Percentiles rank a stretch among this genome's conserved stretches.
These are phyloP conservation scores for Sisymbrium irio DNA, from an alignment of 345 rosid species.

Conservation along the genomic window DNA sequence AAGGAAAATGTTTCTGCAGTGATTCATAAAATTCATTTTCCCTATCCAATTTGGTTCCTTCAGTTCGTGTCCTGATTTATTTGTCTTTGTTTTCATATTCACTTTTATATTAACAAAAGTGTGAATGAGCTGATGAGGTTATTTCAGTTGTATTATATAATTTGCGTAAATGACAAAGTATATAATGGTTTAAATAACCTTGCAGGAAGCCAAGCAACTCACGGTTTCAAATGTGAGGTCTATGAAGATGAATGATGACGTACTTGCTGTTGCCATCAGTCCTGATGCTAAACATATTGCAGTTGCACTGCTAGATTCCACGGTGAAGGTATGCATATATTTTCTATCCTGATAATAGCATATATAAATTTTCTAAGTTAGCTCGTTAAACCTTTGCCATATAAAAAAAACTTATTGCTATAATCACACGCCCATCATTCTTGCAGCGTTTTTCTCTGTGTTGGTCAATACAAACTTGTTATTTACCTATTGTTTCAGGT, in stretches of 20 bases:
- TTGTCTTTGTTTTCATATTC: background rate
- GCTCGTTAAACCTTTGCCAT: background rate
- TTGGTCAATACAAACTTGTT: background rate
- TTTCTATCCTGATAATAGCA: background rate
- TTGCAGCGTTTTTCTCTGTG: background rate
- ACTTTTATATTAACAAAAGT: background rate
- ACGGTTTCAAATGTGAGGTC: conserved; percentile 63
- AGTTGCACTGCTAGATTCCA: conserved; percentile 86
- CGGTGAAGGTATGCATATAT: conserved; percentile 69
- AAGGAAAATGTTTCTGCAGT: background rate
- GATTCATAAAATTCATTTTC: background rate
- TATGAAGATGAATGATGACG: conserved; percentile 95
- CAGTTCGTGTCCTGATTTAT: background rate
- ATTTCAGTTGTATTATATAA: background rate
- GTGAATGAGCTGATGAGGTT: background rate
- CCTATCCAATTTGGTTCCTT: background rate
- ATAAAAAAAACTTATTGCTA: background rate
- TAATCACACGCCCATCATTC: background rate
- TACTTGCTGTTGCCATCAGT: conserved; percentile 76
- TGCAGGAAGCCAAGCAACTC: conserved; percentile 68
- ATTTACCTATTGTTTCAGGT: conserved; percentile 50
- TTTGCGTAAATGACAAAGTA: background rate
- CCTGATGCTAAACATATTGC: conserved; percentile 92
- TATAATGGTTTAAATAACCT: background rate
- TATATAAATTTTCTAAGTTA: background rate